Evolutionary conservation across 441 rosid genomes (phyloP).

Genomic region (Euphorbia schlechtendalii): DNA sequence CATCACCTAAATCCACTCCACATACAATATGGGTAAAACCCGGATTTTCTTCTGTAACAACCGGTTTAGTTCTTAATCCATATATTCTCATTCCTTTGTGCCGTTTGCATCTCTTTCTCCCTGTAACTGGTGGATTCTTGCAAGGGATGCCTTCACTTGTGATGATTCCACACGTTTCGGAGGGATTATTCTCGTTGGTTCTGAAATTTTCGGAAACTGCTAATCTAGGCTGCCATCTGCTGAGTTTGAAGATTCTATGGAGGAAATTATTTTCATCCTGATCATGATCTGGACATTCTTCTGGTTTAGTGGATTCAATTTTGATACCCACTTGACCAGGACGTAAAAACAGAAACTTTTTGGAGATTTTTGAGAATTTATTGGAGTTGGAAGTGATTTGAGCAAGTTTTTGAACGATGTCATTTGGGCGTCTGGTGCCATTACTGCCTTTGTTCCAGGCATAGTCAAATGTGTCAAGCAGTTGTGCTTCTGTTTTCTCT

Average conservation of each 20-base stretch:
- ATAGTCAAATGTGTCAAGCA: slow-evolving; percentile 63
- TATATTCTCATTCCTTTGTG: slow-evolving; percentile 54
- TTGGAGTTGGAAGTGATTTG: slow-evolving; percentile 24
- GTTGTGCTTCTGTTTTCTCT: slow-evolving; percentile 44
- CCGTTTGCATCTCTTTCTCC: slow-evolving; percentile 59
- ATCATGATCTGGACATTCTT: slow-evolving; percentile 19
- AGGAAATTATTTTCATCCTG: slow-evolving; percentile 27
- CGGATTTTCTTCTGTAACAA: slow-evolving; percentile 13
- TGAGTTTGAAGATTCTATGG: slow-evolving; percentile 33
- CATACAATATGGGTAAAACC: slow-evolving; percentile 19
- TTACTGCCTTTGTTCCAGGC: slow-evolving; percentile 90
- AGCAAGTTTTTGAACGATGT: slow-evolving; percentile 39
- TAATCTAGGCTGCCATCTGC: slow-evolving; percentile 45
- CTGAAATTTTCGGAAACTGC: slow-evolving; percentile 36
- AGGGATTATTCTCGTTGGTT: slow-evolving; percentile 19
- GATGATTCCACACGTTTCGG: slow-evolving; percentile 42
- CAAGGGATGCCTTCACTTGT: slow-evolving; percentile 48
- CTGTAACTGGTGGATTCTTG: slow-evolving; percentile 32
- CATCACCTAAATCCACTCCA: slow-evolving; percentile 35
- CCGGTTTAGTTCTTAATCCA: slow-evolving; percentile 12
- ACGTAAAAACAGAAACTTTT: slow-evolving; percentile 30
- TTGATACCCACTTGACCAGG: slow-evolving; percentile 38
- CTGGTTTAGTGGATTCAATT: slow-evolving; percentile 34
- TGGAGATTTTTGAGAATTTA: slow-evolving; percentile 29
- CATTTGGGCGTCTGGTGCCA: slow-evolving; percentile 51